Conservation (phyloP, 1,284 basidiomycete species). For the Quambalaria eucalypti region DNA sequence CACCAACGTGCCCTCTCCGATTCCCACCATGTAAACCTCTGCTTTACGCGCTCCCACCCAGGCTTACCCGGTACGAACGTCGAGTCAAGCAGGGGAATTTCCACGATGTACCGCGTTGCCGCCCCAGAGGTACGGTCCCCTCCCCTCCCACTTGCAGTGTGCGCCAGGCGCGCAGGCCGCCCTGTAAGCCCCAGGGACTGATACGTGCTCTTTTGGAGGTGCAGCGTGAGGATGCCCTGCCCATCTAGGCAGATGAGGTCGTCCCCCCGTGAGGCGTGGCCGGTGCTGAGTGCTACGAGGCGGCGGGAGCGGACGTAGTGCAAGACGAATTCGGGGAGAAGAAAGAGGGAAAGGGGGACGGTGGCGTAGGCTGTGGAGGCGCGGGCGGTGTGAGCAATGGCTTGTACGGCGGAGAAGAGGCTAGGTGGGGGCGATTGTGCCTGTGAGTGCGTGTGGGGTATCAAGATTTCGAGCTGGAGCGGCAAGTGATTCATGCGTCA, state of each 20-base stretch:
- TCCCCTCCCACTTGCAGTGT: slow-evolving; percentile 31
- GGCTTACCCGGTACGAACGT: slow-evolving; percentile 39
- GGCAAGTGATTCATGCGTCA: no score
- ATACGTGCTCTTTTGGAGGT: slow-evolving; percentile 41
- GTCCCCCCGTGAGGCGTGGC: slow-evolving; percentile 10
- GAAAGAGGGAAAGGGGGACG: slow-evolving; percentile 30
- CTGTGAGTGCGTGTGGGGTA: no score
- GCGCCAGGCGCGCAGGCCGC: slow-evolving; percentile 28
- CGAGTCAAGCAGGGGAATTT: slow-evolving; percentile 27
- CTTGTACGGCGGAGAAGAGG: no score
- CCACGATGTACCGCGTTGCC: slow-evolving; percentile 31
- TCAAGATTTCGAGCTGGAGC: no score
- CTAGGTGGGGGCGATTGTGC: no score
- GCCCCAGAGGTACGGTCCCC: slow-evolving; percentile 33
- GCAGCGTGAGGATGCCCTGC: slow-evolving; percentile 36
- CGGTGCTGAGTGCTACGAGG: slow-evolving; percentile 28
- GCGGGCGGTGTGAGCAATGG: no score
- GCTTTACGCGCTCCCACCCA: slow-evolving; percentile 24
- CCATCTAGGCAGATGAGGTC: slow-evolving; percentile 39
- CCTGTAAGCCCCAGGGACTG: slow-evolving; percentile 40
- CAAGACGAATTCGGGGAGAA: slow-evolving; percentile 34
- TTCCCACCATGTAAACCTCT: neutral
- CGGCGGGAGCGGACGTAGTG: slow-evolving; percentile 21
- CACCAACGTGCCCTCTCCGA: no score
- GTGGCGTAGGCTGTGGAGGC: no score